phyloP scores from a whole-genome alignment of 1,139 yeast genomes.

The Yamadazyma epiphylla region DNA sequence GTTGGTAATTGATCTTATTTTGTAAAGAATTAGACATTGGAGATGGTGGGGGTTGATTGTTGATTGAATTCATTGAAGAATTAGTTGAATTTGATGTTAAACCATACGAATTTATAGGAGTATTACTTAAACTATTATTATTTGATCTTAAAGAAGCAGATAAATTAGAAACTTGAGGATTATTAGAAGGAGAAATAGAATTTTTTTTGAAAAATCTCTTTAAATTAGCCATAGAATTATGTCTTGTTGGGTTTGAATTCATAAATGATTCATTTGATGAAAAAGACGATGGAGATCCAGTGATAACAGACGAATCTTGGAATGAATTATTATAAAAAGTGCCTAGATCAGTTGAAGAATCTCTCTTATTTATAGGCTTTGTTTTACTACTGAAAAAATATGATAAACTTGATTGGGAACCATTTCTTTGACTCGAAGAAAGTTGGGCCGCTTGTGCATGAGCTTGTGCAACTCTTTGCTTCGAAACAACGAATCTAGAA shows the following conservation, averaged over 20 bases:
- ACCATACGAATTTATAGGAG: constrained; percentile 16
- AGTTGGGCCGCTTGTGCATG: constrained; percentile 35
- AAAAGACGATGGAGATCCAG: constrained; percentile 37
- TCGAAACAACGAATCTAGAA: constrained; percentile 68
- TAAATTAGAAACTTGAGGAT: constrained; percentile 33
- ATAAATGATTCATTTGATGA: constrained; percentile 37
- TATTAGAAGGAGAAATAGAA: constrained; percentile 18
- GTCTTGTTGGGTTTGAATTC: constrained; percentile 34
- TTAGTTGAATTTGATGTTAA: constrained; percentile 21
- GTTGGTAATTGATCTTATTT: constrained; percentile 27
- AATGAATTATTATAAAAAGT: constrained; percentile 42
- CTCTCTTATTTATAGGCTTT: constrained; percentile 21
- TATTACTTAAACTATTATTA: constrained; percentile 15
- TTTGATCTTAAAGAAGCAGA: constrained; percentile 36
- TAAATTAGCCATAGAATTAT: constrained; percentile 73
- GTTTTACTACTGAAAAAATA: constrained; percentile 38
- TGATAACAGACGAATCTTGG: constrained; percentile 23
- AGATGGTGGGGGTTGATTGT: constrained; percentile 7
- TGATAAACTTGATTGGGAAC: constrained; percentile 50
- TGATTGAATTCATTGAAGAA: constrained; percentile 27
- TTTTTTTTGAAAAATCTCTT: constrained; percentile 57
- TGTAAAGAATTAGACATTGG: constrained; percentile 20
- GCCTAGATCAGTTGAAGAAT: constrained; percentile 41
- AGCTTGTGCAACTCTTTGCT: constrained; percentile 64
- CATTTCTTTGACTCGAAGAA: constrained; percentile 31